Conservation (phyloP, 371 early-diverging fungal genomes). For the Zychaea mexicana region DNA sequence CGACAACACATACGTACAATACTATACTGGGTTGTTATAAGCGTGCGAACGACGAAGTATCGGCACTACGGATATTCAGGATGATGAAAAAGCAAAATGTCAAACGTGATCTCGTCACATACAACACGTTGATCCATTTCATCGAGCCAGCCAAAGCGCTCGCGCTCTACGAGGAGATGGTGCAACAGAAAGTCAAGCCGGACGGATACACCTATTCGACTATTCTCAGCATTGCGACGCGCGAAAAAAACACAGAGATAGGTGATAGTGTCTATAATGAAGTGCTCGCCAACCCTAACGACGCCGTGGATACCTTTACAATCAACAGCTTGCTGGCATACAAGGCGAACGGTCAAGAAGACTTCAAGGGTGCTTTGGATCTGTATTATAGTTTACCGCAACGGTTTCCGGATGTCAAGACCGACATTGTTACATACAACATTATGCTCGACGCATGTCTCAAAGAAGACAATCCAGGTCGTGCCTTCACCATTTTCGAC, state of each 20-base stretch:
- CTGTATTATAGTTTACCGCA: conserved; percentile 21
- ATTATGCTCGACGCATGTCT: conserved; percentile 46
- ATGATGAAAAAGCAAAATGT: conserved; percentile 29
- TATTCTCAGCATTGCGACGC: conserved; percentile 42
- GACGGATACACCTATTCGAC: conserved; percentile 55
- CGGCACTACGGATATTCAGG: conserved; percentile 34
- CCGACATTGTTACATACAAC: conserved; percentile 40
- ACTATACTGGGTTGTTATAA: conserved; percentile 56
- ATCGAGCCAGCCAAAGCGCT: conserved; percentile 20
- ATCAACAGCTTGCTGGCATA: conserved; percentile 41
- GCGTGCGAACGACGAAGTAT: conserved; percentile 30
- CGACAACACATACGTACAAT: conserved; percentile 47
- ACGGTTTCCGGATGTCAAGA: conserved; percentile 21
- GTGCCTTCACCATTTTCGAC: conserved; percentile 33
- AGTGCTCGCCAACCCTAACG: background rate
- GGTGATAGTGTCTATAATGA: conserved; percentile 21
- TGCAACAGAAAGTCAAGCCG: conserved; percentile 19
- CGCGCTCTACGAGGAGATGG: conserved; percentile 38
- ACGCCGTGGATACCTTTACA: conserved; percentile 18
- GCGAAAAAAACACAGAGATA: conserved; percentile 13
- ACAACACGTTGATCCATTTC: conserved; percentile 46
- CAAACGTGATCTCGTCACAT: conserved; percentile 44
- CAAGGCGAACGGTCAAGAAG: conserved; percentile 5
- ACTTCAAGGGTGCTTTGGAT: conserved; percentile 20
- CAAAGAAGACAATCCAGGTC: conserved; percentile 27